Conservation (phyloP, 2,329 filamentous ascomycete genomes). For the Aschersonia sp. region DNA sequence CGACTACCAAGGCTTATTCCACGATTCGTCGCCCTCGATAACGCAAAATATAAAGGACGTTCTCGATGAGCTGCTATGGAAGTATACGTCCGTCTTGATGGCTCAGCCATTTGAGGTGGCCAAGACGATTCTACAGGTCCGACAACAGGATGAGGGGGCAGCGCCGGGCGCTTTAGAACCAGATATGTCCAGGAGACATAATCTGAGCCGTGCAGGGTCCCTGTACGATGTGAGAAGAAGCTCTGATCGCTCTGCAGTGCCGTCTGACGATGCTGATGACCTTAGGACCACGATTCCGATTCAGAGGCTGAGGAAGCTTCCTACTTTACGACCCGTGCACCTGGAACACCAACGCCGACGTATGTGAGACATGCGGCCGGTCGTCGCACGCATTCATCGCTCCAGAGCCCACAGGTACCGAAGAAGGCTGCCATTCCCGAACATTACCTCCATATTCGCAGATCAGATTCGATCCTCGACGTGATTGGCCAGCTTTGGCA, state of each 20-base stretch:
- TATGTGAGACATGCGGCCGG: slow-evolving; percentile 16
- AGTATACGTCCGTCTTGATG: slow-evolving; percentile 78
- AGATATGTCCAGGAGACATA: slow-evolving; percentile 13
- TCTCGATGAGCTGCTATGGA: slow-evolving; percentile 77
- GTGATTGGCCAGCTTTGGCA: slow-evolving; percentile 80
- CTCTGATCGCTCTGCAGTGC: neutral
- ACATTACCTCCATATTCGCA: slow-evolving; percentile 57
- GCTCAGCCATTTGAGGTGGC: slow-evolving; percentile 96
- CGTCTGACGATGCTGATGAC: neutral
- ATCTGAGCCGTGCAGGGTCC: slow-evolving; percentile 15
- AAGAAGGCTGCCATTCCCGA: slow-evolving; percentile 19
- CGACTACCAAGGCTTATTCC: slow-evolving; percentile 79
- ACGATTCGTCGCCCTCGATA: slow-evolving; percentile 60
- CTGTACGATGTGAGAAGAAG: slow-evolving; percentile 17
- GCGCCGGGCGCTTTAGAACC: slow-evolving; percentile 10
- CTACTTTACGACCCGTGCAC: slow-evolving; percentile 63
- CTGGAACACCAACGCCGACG: slow-evolving; percentile 38
- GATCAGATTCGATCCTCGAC: slow-evolving; percentile 69
- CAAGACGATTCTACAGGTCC: slow-evolving; percentile 81
- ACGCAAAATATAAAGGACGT: slow-evolving; percentile 63
- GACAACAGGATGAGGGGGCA: slow-evolving; percentile 36
- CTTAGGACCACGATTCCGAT: slow-evolving; percentile 37
- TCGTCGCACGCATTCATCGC: slow-evolving; percentile 16
- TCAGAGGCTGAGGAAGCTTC: slow-evolving; percentile 65
- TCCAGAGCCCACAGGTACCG: slow-evolving; percentile 8